phyloP scores from a whole-genome alignment of 1,284 basidiomycete genomes.

The Mycena sp. region DNA sequence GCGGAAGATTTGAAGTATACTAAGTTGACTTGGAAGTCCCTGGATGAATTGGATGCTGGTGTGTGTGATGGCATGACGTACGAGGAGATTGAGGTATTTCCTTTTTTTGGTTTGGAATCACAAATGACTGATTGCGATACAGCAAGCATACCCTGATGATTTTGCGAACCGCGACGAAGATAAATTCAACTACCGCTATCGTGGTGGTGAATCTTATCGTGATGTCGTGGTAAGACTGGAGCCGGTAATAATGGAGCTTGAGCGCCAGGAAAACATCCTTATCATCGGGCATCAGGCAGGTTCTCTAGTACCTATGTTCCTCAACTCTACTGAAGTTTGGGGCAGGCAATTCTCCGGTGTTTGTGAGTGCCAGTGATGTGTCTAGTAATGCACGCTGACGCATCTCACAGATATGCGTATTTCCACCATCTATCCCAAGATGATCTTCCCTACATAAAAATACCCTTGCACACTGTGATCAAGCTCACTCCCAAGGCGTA shows the following conservation, averaged over 20 bases:
- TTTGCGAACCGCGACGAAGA: constrained; percentile 99
- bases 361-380: constrained; percentile 59
- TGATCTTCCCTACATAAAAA: constrained; percentile 98
- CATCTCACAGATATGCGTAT: constrained; percentile 82
- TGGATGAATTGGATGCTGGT: constrained; percentile 98
- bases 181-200: constrained; percentile 99
- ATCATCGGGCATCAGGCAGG: constrained; percentile 84
- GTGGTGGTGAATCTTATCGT: constrained; percentile 94
- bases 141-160: constrained; percentile 97
- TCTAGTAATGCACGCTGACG: constrained; percentile 9
- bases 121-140: constrained; percentile 7
- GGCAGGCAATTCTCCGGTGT: constrained; percentile 88
- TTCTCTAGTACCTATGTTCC: not conserved
- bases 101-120: not conserved
- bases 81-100: constrained; percentile 87
- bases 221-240: constrained; percentile 96
- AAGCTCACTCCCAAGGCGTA: constrained; percentile 98
- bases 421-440: constrained; percentile 94
- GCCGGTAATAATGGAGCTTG: constrained; percentile 99
- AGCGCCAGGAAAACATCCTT: constrained; percentile 96
- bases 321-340: not conserved
- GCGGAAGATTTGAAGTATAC: constrained; percentile 85
- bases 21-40: constrained; percentile 98
- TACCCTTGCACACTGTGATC: constrained; percentile 96
- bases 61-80: constrained; percentile 99